Evolutionary conservation across 768 basidiomycete genomes (phyloP), one percentile per base, ranked within the genome.

Genomic region (Calocera viscosa): DNA sequence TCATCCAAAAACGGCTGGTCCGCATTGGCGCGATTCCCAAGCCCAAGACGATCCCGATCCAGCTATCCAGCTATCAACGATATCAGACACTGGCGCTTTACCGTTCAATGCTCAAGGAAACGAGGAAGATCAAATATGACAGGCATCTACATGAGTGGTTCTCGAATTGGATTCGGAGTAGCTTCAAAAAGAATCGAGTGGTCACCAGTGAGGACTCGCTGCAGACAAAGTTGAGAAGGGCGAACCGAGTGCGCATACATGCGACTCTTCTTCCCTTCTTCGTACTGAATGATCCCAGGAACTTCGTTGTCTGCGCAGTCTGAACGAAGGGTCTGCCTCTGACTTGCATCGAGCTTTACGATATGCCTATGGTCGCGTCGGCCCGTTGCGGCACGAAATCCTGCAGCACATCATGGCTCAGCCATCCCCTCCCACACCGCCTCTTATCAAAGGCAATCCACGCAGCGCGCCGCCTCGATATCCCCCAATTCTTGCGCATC

Each of bases 401-500:
- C 28, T 24, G 17, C 67, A 91, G 89, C 83, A 85, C 39, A 73
- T 89, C 38, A 76, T 85, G 26, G 77, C 78, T 14, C 80, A 84
- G 71, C 78, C 84, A 5, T 73, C 70, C 49, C 73, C 74, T 41
- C 75, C 78, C 3, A 70, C 71, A 38, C 82, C 80, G n/a, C 73
- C 79, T 16, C 79, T 73, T 60, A 83, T 85, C 67, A 84, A 88
- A 63, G 77, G 78, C 12, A 73, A 75, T 1, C 80, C 81, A 43
- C 80, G 82, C 68, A 80, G 76, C 41, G 86, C 84, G 2, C 79
- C 81, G n/a, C 85, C 84, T 5, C 90, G 90, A 1, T 89, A 86
- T 73, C 82, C 88, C 8, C 79, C 82, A 10, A 85, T 85, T 72
- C 76, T 92, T 67, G 74, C 72, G 28, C 80, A 86, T 19, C 79